These are phyloP conservation scores for Cylindrotheca closterium DNA, from an alignment of 108 stramenopile genomes.

Conservation along the genomic window DNA sequence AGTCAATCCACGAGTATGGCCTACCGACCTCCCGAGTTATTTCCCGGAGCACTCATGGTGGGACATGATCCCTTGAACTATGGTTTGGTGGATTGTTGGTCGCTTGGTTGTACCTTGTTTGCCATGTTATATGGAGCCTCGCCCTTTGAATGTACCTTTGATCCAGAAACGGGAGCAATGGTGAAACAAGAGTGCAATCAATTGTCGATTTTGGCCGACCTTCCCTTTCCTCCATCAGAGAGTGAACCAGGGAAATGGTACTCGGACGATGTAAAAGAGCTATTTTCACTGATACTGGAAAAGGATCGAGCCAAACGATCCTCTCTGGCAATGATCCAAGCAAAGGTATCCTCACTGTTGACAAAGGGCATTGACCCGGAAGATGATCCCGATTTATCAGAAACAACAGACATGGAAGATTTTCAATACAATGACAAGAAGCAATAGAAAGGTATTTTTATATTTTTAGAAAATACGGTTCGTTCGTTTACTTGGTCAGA, in stretches of 20 bases:
- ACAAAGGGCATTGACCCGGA: background rate
- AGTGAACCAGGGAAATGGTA: conserved; percentile 29
- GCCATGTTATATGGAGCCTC: conserved; percentile 78
- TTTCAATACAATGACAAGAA: background rate
- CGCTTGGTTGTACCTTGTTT: conserved; percentile 76
- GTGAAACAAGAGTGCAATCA: conserved; percentile 71
- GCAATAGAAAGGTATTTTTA: no score
- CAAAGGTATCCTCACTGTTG: conserved; percentile 10
- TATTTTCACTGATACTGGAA: conserved; percentile 29
- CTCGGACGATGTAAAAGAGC: conserved; percentile 21
- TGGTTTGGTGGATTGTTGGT: conserved; percentile 75
- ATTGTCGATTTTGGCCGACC: conserved; percentile 34
- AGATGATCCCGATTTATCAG: background rate
- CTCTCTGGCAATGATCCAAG: conserved; percentile 20
- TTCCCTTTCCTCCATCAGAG: conserved; percentile 25
- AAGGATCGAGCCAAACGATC: conserved; percentile 38
- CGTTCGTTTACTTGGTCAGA: conserved; percentile 88
- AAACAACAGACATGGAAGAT: background rate
- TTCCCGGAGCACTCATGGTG: conserved; percentile 62
- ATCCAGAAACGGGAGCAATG: conserved; percentile 31
- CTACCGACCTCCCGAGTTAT: conserved; percentile 85
- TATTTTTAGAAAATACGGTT: no score
- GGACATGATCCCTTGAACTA: conserved; percentile 51
- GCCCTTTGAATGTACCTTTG: conserved; percentile 73
- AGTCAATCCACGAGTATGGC: conserved; percentile 66